phyloP scores from a whole-genome alignment of 2,329 filamentous ascomycete species.

The Colletotrichum lini region DNA sequence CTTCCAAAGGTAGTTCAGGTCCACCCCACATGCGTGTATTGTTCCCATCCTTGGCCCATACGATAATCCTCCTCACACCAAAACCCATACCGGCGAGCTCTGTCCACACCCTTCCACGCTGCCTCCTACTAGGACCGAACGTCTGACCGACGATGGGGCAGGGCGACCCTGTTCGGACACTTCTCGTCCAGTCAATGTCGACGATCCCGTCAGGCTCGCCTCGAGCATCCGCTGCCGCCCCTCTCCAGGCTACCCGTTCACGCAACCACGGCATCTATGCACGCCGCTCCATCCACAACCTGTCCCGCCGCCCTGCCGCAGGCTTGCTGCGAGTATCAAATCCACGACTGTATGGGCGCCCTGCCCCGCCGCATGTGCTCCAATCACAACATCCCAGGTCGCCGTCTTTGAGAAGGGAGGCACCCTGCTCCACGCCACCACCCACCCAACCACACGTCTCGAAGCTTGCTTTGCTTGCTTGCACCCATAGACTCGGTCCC shows the following conservation, averaged over 20 bases:
- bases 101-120: slow-evolving; percentile 19
- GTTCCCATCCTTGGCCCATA: slow-evolving; percentile 7
- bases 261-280: slow-evolving; percentile 37
- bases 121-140: slow-evolving; percentile 17
- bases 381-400: slow-evolving; percentile 30
- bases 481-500: slow-evolving; percentile 31
- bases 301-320: slow-evolving; percentile 27
- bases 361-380: slow-evolving; percentile 3
- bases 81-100: slow-evolving; percentile 20
- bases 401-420: slow-evolving; percentile 27
- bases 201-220: slow-evolving; percentile 29
- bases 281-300: slow-evolving; percentile 20
- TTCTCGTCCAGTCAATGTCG: slow-evolving; percentile 35
- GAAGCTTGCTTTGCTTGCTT: background rate
- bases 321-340: slow-evolving; percentile 21
- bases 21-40: too few species aligned
- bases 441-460: slow-evolving; percentile 18
- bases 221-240: slow-evolving; percentile 3
- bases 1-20: too few species aligned
- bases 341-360: slow-evolving; percentile 15
- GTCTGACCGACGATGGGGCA: slow-evolving; percentile 37
- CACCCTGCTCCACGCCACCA: slow-evolving; percentile 11
- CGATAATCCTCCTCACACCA: slow-evolving; percentile 12
- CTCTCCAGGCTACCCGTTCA: slow-evolving; percentile 19
- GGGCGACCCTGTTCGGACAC: slow-evolving; percentile 24